Conservation (phyloP, 495 filamentous ascomycete genomes). For the Aspergillus panamensis region DNA sequence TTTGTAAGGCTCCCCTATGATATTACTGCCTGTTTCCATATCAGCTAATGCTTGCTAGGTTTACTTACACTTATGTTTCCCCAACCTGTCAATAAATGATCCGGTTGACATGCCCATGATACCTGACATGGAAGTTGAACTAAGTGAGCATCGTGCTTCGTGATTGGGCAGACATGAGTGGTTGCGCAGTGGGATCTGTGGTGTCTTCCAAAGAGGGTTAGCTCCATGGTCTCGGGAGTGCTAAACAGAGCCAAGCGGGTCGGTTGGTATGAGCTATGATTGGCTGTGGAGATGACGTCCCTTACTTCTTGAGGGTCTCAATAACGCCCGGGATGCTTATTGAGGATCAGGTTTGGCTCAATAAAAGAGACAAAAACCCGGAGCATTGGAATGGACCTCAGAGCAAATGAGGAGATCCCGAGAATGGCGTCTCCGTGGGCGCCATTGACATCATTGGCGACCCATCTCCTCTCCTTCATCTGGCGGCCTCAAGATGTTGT, state of each 20-base stretch:
- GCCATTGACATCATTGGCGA: neutral
- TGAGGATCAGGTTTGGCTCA: neutral
- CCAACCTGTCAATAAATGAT: neutral
- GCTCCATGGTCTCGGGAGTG: too few species aligned
- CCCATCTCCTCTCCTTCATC: neutral
- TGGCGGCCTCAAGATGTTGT: too few species aligned
- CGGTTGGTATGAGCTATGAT: neutral
- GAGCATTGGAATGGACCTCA: neutral
- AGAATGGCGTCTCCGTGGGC: neutral
- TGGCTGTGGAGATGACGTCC: neutral
- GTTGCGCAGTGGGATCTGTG: too few species aligned
- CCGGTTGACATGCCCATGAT: neutral
- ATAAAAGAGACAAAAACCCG: neutral
- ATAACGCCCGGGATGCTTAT: constrained; percentile 1
- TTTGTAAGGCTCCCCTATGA: too few species aligned
- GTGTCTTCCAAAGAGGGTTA: too few species aligned
- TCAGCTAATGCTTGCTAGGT: too few species aligned
- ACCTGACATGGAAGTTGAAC: neutral
- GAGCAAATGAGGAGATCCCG: neutral
- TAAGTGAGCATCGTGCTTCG: too few species aligned
- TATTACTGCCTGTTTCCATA: too few species aligned
- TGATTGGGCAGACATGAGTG: too few species aligned
- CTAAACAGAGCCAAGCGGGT: neutral
- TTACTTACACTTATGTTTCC: too few species aligned
- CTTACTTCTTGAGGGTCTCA: constrained; percentile 10